Base-by-base conservation (phyloP, 768 basidiomycete genomes). In the Neoboletus brunneissimus region DNA sequence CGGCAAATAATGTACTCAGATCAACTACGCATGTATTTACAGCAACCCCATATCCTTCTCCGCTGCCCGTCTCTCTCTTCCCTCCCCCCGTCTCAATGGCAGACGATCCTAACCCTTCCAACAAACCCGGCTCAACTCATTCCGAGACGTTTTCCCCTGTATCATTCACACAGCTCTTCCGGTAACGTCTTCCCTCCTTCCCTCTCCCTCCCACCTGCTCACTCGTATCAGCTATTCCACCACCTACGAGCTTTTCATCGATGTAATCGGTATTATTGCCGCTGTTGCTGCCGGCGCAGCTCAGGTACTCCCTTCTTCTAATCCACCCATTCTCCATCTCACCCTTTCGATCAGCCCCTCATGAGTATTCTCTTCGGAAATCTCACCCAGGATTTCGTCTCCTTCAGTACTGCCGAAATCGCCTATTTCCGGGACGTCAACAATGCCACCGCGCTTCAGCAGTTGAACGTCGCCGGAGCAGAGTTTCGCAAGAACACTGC, bases 311-410 rank as follows among this genome's bases (percentile, higher is more conserved):
- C 51, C 10, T 48, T 51, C 38, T 53, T 25, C 44, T 23, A 32
- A 23, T 35, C 10, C 27, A 42, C 46, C 44, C 44, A 7, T 41
- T 22, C 20, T 4, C 25, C 20, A 1, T n/a, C 60, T 63, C 43
- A 59, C 23, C 2, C 3, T 13, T 25, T 34, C 22, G 15, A 44
- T 7, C 54, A 89, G 85, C 88, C 88, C 5, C 75, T 89, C 43
- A 89, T 91, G 88, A 84, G 84, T 60, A 73, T 97, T 53, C 79
- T 97, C 38, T 96, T 97, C 69, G 94, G 93, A 40, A 83, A 83
- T 48, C 82, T 95, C 48, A 88, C 88, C 0, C 80, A 90, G 62
- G 73, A 79, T 38, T 93, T 92, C 72, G 87, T 92, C 64, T 51
- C 60, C 10, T 92, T 92, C 63, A 73, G 75, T 6, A 55, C 27